These are phyloP conservation scores for Caryopteris hybrid DNA, from an alignment of 305 asterid species.

Conservation along the genomic window DNA sequence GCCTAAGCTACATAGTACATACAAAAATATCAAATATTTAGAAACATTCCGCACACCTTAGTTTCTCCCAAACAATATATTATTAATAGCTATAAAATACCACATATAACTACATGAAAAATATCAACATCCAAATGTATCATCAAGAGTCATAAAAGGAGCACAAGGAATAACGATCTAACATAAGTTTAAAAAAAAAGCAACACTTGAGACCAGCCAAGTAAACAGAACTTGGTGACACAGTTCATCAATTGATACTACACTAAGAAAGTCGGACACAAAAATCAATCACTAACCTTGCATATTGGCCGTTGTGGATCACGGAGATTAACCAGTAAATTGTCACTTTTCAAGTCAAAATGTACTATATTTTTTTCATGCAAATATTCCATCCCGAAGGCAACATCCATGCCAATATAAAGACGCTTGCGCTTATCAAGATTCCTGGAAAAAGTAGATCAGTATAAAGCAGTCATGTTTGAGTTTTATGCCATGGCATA, in stretches of 20 bases:
- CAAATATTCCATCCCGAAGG: conserved; percentile 98
- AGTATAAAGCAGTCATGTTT: background rate
- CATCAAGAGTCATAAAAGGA: background rate
- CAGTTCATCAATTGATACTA: background rate
- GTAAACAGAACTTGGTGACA: background rate
- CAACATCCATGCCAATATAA: conserved; percentile 90
- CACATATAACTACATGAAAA: too few relatives aligned
- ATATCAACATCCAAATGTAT: background rate
- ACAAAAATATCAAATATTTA: background rate
- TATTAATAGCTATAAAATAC: too few relatives aligned
- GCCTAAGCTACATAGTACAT: background rate
- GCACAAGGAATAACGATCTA: background rate
- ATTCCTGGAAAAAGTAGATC: conserved; percentile 40
- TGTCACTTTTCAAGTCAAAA: conserved; percentile 97
- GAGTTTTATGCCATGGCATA: conserved; percentile 3
- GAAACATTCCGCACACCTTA: background rate
- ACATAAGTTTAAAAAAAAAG: too few relatives aligned
- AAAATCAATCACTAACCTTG: conserved; percentile 58
- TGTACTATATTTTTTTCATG: conserved; percentile 95
- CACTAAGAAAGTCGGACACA: background rate
- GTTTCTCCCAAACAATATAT: too few relatives aligned
- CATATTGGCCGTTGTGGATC: conserved; percentile 99
- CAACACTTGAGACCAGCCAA: background rate
- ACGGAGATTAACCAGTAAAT: conserved; percentile 93
- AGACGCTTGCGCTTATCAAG: conserved; percentile 93